A percentile compares a stretch with the other conserved stretches of the same genome.
These are phyloP conservation scores for Striga asiatica DNA, from an alignment of 257 asterid species.

Conservation along the genomic window DNA sequence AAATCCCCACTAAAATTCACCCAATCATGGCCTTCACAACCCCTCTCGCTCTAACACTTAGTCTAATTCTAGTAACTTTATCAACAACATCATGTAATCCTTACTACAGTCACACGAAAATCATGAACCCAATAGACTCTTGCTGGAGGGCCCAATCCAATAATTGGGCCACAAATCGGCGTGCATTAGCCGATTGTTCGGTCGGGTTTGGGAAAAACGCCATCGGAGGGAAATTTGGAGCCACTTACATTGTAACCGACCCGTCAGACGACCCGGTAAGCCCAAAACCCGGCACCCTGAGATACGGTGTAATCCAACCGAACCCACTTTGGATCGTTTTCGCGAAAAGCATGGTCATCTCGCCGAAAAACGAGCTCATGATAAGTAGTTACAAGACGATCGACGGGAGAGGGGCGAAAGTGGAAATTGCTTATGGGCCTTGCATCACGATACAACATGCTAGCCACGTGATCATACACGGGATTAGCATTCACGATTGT, in stretches of 20 bases:
- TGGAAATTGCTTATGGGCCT: constrained; percentile 78
- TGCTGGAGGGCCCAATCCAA: constrained; percentile 60
- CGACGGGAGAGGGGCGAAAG: constrained; percentile 82
- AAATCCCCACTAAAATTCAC: constrained; percentile 2
- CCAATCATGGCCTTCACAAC: constrained; percentile 32
- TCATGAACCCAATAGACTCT: constrained; percentile 53
- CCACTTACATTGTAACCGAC: constrained; percentile 43
- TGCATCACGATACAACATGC: constrained; percentile 57
- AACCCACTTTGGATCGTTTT: constrained; percentile 62
- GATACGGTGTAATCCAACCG: constrained; percentile 50
- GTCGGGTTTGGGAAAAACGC: constrained; percentile 57
- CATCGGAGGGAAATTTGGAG: constrained; percentile 51
- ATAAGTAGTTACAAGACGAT: constrained; percentile 73
- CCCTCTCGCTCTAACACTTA: constrained; percentile 9
- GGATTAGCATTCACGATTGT: constrained; percentile 67
- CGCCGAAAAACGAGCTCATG: constrained; percentile 48
- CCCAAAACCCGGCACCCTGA: constrained; percentile 59
- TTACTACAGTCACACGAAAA: neutral
- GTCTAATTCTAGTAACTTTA: constrained; percentile 20
- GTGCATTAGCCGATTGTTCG: constrained; percentile 54
- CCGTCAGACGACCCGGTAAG: constrained; percentile 38
- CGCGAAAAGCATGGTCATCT: constrained; percentile 46
- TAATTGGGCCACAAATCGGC: constrained; percentile 64
- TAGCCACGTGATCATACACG: constrained; percentile 61
- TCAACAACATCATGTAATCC: constrained; percentile 17